Percentiles rank a stretch among this genome's conserved stretches.
These are phyloP conservation scores for Metrosideros polymorpha DNA, from an alignment of 441 rosid genomes.

Conservation along the genomic window DNA sequence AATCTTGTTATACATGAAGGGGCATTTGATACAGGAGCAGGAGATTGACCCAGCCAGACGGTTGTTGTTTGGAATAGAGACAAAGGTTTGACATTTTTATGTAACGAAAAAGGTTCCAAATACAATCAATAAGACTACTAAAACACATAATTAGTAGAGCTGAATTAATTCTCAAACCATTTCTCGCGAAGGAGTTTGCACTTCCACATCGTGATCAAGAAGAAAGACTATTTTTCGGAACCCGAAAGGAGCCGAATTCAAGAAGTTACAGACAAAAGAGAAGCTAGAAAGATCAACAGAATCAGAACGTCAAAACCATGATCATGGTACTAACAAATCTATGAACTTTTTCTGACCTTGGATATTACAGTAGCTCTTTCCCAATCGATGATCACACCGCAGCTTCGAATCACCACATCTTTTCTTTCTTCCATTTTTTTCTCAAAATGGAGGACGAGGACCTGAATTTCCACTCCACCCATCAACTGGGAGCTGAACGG, in stretches of 20 bases:
- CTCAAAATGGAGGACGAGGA: constrained; percentile 56
- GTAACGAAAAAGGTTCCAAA: background rate
- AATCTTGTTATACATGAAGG: background rate
- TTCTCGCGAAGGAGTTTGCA: background rate
- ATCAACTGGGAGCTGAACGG: constrained; percentile 73
- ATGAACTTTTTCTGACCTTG: background rate
- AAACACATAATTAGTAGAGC: background rate
- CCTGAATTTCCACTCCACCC: constrained; percentile 77
- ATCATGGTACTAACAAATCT: background rate
- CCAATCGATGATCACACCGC: background rate
- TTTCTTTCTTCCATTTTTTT: background rate
- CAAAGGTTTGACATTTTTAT: background rate
- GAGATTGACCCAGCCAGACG: background rate
- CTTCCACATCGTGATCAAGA: background rate
- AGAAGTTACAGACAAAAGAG: background rate
- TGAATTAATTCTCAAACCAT: background rate
- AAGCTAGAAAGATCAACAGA: background rate
- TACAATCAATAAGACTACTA: background rate
- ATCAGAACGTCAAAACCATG: background rate
- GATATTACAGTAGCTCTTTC: background rate
- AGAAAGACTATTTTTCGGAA: background rate
- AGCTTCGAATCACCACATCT: background rate
- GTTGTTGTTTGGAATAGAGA: background rate
- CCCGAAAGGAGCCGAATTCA: background rate
- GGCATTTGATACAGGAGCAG: background rate